Base-by-base conservation (phyloP, 108 stramenopile genomes). In the Skeletonema marinoi region DNA sequence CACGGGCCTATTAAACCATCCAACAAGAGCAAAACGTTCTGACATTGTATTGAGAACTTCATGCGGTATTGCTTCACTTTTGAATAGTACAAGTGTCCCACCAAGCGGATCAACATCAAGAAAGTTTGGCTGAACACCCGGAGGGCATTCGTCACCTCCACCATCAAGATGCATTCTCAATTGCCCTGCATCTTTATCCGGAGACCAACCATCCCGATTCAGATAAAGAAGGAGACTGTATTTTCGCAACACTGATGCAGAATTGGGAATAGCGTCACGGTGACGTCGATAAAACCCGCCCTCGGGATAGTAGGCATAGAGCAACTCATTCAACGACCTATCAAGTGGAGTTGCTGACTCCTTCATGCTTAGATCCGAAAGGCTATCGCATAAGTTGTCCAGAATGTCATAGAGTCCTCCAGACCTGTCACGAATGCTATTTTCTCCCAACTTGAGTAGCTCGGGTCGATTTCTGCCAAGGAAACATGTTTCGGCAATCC, bases 211-310 rank as follows among this genome's bases (percentile, higher is more conserved):
- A 51, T 85, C 83, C 21, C 72, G 51, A 64, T 93, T 93, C 32
- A 94, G 66, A 73, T 92, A 94, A 9, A 92, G 71, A 11, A 92
- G 68, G 3, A 94, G 66, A 32, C 88, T 89, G 71, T 86, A 91
- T 44, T 78, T 74, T 44, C 91, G 84, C 60, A 90, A 75, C 9
- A 87, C 72, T 0, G 85, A 85, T 10, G 89, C 89, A 4, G 89
- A 89, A 58, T 87, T 89, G 1, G 86, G 77, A 64, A 90, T 81
- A 16, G 93, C 89, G 80, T 93, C 93, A 21, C 85, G 80, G 68
- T 93, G 93, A 13, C 90, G 75, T 48, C 88, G 78, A 70, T 93
- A 93, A 65, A 88, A 93, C 11, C 93, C 93, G 33, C 90, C 90
- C 48, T 63, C 56, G 32, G 93, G 93, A 64, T 93, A 93, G 66